Base-by-base conservation (phyloP, 176 grass and related monocot genomes). In the Eleusine coracana region DNA sequence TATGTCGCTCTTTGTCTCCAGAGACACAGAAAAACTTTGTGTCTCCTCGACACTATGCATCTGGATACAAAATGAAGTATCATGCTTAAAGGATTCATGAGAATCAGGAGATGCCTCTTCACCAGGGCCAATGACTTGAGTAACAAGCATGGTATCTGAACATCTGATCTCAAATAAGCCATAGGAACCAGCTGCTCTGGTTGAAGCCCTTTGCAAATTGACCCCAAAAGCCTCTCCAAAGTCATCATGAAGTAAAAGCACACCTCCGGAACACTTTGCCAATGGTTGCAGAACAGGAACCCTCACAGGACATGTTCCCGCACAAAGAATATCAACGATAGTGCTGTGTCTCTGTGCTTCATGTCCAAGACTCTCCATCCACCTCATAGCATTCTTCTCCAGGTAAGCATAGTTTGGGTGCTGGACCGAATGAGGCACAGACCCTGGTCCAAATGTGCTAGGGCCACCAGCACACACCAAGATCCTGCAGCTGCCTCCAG, bases 201-300 rank as follows among this genome's bases (percentile, higher is more conserved):
- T 88, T 2, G 93, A 90, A 20, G 93, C 93, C 85, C 93, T 96
- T 85, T 99, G 96, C 85, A 99, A 85, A 78, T 99, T 99, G 55
- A 99, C 93, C 34, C 93, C 96, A 87, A 99, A 99, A 78, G 93
- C 93, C 89, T 99, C 93, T 39, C 93, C 96, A 90, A 99, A 99
- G 86, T 99, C 96, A 85, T 99, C 96, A 83, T 99, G 93, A 79
- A 93, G 88, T 79, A 99, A 93, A 64, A 99, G 90, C 41, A 99
- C 89, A 18, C 96, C 96, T 75, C 96, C 93, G 55, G 91, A 99
- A 77, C 88, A 89, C 89, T 93, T 96, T 75, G 93, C 96, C 36
- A 99, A 65, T 49, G 96, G 93, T 81, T 94, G 93, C 51, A 96
- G 89, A 62, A 99, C 77, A 76, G 93, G 87, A 77, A 99, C 67